Conservation (phyloP, 352 stramenopile species). For the Phytophthora kernoviae region DNA sequence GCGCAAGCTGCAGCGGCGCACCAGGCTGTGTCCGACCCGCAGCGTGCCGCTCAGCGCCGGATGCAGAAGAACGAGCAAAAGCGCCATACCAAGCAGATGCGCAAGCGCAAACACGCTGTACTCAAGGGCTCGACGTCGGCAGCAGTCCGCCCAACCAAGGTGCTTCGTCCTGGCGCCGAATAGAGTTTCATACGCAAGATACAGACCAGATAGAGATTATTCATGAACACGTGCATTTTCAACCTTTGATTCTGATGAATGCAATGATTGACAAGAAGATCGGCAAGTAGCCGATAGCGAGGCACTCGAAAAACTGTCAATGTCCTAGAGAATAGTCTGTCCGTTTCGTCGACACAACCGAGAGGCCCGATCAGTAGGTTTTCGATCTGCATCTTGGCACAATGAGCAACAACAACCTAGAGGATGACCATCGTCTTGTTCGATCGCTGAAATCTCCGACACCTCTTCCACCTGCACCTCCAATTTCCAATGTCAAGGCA, state of each 20-base stretch:
- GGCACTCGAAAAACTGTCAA: too few relatives aligned
- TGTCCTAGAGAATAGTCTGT: constrained; percentile 7
- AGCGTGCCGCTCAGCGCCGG: constrained; percentile 75
- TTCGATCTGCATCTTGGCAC: background rate
- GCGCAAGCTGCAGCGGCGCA: constrained; percentile 80
- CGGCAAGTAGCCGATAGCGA: too few relatives aligned
- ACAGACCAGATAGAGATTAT: constrained; percentile 35
- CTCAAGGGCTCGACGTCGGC: constrained; percentile 79
- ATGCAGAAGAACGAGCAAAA: constrained; percentile 90
- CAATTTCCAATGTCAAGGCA: constrained; percentile 15
- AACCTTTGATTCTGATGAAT: background rate
- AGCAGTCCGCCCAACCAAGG: constrained; percentile 61
- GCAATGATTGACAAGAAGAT: constrained; percentile 1
- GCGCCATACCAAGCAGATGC: constrained; percentile 78
- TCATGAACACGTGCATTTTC: constrained; percentile 4
- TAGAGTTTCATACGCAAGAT: constrained; percentile 21
- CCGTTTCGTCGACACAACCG: constrained; percentile 6
- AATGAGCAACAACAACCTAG: constrained; percentile 40
- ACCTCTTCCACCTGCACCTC: constrained; percentile 13
- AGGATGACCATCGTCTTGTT: constrained; percentile 24
- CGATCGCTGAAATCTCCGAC: constrained; percentile 7
- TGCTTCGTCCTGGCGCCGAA: constrained; percentile 63
- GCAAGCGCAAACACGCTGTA: constrained; percentile 89
- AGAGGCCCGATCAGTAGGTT: background rate
- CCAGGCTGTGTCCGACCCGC: constrained; percentile 76